Evolutionary conservation across 2,329 filamentous ascomycete species (phyloP), one percentile per base, ranked within the genome.

Genomic region (Fusarium piperis): DNA sequence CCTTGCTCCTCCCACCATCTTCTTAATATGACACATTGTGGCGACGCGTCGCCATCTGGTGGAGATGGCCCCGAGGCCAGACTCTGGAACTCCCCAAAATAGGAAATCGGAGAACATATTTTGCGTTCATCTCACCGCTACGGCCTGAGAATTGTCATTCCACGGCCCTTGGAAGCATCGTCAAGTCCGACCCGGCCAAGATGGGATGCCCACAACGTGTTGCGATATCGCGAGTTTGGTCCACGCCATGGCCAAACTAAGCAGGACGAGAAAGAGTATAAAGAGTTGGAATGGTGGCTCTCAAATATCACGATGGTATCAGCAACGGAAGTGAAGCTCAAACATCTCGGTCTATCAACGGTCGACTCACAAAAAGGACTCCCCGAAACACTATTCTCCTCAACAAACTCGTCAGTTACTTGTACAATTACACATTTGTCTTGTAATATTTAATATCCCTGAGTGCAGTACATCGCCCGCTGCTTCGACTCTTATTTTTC

Each of bases 71-170:
- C 18, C 12, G 39, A 38, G 57, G 23, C 58, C 46, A 61, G 48
- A 59, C 33, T 59, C 33, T 61, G 16, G 55, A 69, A 36, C 62
- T 67, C 69, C 67, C 60, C 69, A 46, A 64, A 74, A 58, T 59
- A 67, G 76, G 72, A 77, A 75, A 78, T 41, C 68, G 57, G 33
- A 48, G 41, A 71, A 57, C 74, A 78, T 70, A 44, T 61, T 64
- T 48, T 74, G 76, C 76, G 70, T 77, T 73, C 53, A 67, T 64
- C 57, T 64, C 72, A 67, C 70, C 65, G 56, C 64, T 68, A 46
- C 48, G 35, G 32, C 51, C 65, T 55, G 48, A 44, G 32, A n/a
- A 53, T 63, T 44, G 16, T n/a, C 30, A n/a, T 53, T 41, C 13
- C 11, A 56, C 41, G 33, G 33, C 28, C 41, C 59, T 23, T 33